Evolutionary conservation across 805 yeast species (phyloP).

Genomic region (Saccharomycopsis sp.): DNA sequence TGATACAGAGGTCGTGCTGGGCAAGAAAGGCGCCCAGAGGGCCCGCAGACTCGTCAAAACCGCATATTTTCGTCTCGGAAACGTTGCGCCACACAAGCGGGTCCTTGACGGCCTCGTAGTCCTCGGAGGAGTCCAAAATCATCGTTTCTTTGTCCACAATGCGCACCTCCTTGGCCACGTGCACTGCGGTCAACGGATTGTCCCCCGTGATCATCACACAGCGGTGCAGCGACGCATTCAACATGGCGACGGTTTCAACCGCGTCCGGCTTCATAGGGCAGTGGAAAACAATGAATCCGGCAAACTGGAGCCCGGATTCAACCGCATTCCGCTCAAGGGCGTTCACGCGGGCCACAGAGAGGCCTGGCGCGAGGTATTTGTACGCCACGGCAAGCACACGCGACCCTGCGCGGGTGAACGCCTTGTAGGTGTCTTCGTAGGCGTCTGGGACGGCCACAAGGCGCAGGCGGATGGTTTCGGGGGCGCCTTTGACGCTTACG

Average conservation of each 20-base stretch:
- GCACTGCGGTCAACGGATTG: slow-evolving; percentile 96
- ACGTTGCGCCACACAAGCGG: slow-evolving; percentile 81
- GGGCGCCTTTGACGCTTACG: slow-evolving; percentile 95
- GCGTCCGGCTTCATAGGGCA: slow-evolving; percentile 97
- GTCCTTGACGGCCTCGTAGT: slow-evolving; percentile 38
- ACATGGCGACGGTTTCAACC: slow-evolving; percentile 78
- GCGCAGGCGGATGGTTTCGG: slow-evolving; percentile 86
- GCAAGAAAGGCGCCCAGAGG: slow-evolving; percentile 48
- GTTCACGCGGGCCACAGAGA: slow-evolving; percentile 43
- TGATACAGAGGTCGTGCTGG: slow-evolving; percentile 81
- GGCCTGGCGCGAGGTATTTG: slow-evolving; percentile 53
- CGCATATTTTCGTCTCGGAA: slow-evolving; percentile 63
- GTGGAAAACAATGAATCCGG: slow-evolving; percentile 93
- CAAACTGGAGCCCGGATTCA: slow-evolving; percentile 71
- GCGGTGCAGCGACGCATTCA: slow-evolving; percentile 92
- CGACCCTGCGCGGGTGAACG: slow-evolving; percentile 90
- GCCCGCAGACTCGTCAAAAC: slow-evolving; percentile 55
- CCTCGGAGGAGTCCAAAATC: slow-evolving; percentile 81
- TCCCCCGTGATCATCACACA: slow-evolving; percentile 98
- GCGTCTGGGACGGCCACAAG: slow-evolving; percentile 60
- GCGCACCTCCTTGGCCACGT: slow-evolving; percentile 89
- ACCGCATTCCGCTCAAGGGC: slow-evolving; percentile 67
- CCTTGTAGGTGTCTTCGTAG: slow-evolving; percentile 81
- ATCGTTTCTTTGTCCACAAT: slow-evolving; percentile 80
- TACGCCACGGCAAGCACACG: slow-evolving; percentile 95